Evolutionary conservation across 768 basidiomycete species (phyloP).

Genomic region (Russula ochroleuca): DNA sequence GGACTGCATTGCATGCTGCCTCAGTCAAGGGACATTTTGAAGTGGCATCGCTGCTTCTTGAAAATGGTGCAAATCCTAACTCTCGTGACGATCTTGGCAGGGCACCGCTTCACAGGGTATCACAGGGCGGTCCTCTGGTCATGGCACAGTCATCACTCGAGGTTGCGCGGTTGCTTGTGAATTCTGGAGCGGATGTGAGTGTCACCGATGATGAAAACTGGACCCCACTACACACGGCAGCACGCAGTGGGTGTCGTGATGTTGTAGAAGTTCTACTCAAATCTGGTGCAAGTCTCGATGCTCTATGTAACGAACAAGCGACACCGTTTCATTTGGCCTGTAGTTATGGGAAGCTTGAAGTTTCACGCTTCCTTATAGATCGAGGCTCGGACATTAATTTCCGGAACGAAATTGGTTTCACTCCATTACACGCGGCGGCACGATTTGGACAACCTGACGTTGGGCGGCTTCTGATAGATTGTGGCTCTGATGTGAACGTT

Average conservation of each 20-base stretch:
- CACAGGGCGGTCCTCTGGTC: background rate
- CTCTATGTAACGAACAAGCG: too few relatives aligned
- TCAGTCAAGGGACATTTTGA: background rate
- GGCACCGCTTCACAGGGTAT: background rate
- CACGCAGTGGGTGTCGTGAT: slow-evolving; percentile 1
- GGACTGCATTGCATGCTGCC: background rate
- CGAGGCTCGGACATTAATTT: background rate
- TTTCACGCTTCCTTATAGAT: background rate
- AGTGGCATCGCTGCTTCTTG: background rate
- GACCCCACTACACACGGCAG: slow-evolving; percentile 10
- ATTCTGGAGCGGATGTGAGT: background rate
- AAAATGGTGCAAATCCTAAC: slow-evolving; percentile 4
- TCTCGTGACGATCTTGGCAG: background rate
- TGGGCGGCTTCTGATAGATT: background rate
- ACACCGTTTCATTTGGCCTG: background rate
- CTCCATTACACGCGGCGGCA: background rate
- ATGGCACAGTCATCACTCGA: background rate
- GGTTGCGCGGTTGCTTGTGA: background rate
- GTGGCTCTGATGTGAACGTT: too few relatives aligned
- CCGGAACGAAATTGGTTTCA: background rate
- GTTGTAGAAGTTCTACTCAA: background rate
- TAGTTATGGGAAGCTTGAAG: background rate
- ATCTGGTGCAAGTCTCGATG: background rate
- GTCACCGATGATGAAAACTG: background rate
- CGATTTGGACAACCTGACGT: background rate